Evolutionary conservation across 1,284 basidiomycete genomes (phyloP), one percentile per base, ranked within the genome.

Genomic region (Macrocybe sp.): DNA sequence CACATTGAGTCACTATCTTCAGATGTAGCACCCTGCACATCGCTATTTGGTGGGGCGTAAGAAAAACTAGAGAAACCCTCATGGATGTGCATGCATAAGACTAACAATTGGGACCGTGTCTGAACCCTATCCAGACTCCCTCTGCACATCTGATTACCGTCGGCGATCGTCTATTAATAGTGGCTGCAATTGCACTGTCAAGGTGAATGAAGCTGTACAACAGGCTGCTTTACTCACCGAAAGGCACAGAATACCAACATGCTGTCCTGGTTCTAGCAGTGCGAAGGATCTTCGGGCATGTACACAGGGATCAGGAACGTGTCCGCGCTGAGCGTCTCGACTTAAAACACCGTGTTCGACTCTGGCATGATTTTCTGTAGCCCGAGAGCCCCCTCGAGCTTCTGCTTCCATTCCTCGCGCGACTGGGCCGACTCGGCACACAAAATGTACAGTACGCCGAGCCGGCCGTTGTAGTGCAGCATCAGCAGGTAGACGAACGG

Each of bases 81-180:
- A 22, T 22, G 14, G 14, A 50, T 41, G 10, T 31, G 44, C 10
- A 16, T 5, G 14, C 14, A 14, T 14, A 47, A 45, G 16, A 62
- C 84, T 61, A 62, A 89, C 87, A 93, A 60, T 76, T 69, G 0
- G 92, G 83, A 61, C 94, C 87, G 55, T 91, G 85, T 14, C 90
- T 80, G 64, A 94, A 85, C 0, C 94, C 95, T 53, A 97, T 95
- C 90, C 92, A 97, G 1, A 97, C 89, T 33, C 95, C 95, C 58
- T 97, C 92, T 0, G 89, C 85, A 62, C 93, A 95, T 16, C 94
- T 94, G 52, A 97, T 83, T 0, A 94, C 92, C 31, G 97, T 85
- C n/a, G 97, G 73, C 4, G 79, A 79, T 28, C 91, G 79, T 7
- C 85, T 81, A 62, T 97, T 91, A 4, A 79, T 72, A 4, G 92